A percentile compares a stretch with the other conserved stretches of the same genome.
Evolutionary conservation across 177 flowering plant species (phyloP).

Genomic region (Telopea speciosissima): DNA sequence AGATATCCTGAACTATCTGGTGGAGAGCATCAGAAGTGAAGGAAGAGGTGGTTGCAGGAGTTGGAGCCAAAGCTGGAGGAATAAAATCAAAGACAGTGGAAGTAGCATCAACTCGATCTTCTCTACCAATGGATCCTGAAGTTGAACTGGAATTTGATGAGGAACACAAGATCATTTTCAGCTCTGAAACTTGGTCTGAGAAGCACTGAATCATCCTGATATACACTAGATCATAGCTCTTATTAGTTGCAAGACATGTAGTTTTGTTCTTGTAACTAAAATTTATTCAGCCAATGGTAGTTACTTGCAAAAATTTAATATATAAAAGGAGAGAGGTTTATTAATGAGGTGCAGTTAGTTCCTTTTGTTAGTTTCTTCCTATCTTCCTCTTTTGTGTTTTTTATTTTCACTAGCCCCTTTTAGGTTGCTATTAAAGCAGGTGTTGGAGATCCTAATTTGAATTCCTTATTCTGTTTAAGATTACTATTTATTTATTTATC

Average conservation of each 20-base stretch:
- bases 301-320: constrained; percentile 3
- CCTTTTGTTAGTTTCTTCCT: background rate
- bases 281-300: background rate
- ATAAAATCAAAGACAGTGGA: constrained; percentile 52
- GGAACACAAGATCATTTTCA: constrained; percentile 48
- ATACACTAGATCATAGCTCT: constrained; percentile 46
- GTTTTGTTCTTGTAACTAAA: background rate
- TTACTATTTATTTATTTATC: background rate
- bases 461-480: background rate
- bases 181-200: constrained; percentile 67
- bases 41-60: constrained; percentile 28
- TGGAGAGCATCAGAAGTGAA: constrained; percentile 32
- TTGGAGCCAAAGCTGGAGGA: constrained; percentile 42
- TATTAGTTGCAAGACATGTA: constrained; percentile 34
- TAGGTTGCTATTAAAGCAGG: too few relatives aligned
- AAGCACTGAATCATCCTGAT: constrained; percentile 74
- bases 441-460: too few relatives aligned
- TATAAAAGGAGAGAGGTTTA: background rate
- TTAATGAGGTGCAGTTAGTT: background rate
- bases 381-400: background rate
- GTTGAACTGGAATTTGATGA: constrained; percentile 40
- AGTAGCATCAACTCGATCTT: constrained; percentile 34
- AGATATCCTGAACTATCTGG: constrained; percentile 45
- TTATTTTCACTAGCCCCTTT: too few relatives aligned
- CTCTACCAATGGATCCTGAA: constrained; percentile 27